Base-by-base conservation (phyloP, 2,329 filamentous ascomycete species). In the Nothomitra cinnamomea region DNA sequence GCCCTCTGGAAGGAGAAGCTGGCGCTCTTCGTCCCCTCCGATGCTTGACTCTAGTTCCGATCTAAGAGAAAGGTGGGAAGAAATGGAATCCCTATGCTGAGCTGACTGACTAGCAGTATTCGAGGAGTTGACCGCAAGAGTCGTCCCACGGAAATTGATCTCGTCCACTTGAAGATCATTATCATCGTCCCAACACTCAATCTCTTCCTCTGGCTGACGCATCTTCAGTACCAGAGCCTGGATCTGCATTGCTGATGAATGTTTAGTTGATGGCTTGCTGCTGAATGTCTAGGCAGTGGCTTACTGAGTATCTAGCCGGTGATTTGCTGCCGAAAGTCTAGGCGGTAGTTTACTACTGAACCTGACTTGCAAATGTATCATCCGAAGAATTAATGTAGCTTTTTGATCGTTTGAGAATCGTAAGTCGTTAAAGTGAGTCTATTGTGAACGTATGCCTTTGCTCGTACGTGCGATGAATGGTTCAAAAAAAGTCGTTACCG, bases 1-100 rank as follows among this genome's bases (percentile, higher is more conserved):
- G 64, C 92, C 85, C 50, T 83, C 85, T 1, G 87, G 82, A 28
- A 96, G 71, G 60, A 90, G 78, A 21, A 96, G 77, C 61, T 95
- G 87, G 25, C 35, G 38, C n/a, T 95, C 87, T 62, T 95, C 87
- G 62, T 94, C 87, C 57, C 81, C 85, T 57, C 68, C 73, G 54
- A 78, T 77, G 58, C 80, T 72, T 1, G 83, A 87, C 52, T 87
- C 83, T 48, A 87, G 77, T 63, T 94, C 89, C 53, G 87, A 95
- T 61, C 83, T 83, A 61, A 87, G 79, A 17, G 88, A 94, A 59
- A 81, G 70, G 60, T 86, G 83, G 55, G 86, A 94, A 1, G 89
- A 95, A 54, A 84, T 79, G 17, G 85, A 88, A 61, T 88, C 84
- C 58, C 85, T 79, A 57, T 79, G 77, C 57, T 79, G 76, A 56